A percentile compares a stretch with the other conserved stretches of the same genome.
These are phyloP conservation scores for Ganoderma lingzhi DNA, from an alignment of 1,284 basidiomycete species.

Conservation along the genomic window DNA sequence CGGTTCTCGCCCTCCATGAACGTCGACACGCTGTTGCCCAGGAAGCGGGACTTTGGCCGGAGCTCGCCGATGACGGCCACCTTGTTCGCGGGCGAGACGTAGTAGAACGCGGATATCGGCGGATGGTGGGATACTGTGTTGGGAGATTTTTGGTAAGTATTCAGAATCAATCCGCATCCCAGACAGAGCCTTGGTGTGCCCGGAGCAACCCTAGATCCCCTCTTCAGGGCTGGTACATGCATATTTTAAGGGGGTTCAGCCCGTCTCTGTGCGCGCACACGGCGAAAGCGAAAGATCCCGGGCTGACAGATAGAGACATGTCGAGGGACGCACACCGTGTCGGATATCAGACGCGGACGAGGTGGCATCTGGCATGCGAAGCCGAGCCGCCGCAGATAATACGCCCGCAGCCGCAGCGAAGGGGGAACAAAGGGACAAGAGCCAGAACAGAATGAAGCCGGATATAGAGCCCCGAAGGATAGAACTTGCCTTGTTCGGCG, in stretches of 20 bases:
- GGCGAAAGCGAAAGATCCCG: not conserved
- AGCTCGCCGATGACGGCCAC: conserved; percentile 91
- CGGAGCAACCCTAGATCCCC: not conserved
- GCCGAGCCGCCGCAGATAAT: not conserved
- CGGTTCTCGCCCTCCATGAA: conserved; percentile 97
- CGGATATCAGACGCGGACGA: not conserved
- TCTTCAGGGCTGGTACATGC: not conserved
- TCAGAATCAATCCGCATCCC: not conserved
- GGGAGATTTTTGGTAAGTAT: not conserved
- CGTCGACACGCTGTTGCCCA: conserved; percentile 96
- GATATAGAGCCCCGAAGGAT: not conserved
- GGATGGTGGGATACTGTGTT: conserved; percentile 88
- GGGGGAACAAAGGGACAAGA: not conserved
- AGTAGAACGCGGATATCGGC: conserved; percentile 97
- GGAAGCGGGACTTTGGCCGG: conserved; percentile 94
- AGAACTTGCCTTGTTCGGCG: conserved; percentile 85
- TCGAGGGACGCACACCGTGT: not conserved
- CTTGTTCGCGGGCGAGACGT: conserved; percentile 92
- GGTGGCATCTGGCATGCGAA: not conserved
- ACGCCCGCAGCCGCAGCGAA: not conserved
- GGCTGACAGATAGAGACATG: not conserved
- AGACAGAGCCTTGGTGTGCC: too few species aligned
- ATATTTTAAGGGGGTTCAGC: not conserved
- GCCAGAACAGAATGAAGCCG: not conserved
- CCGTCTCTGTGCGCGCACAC: not conserved